Base-by-base conservation (phyloP, 768 basidiomycete species). In the Jaapia argillacea region DNA sequence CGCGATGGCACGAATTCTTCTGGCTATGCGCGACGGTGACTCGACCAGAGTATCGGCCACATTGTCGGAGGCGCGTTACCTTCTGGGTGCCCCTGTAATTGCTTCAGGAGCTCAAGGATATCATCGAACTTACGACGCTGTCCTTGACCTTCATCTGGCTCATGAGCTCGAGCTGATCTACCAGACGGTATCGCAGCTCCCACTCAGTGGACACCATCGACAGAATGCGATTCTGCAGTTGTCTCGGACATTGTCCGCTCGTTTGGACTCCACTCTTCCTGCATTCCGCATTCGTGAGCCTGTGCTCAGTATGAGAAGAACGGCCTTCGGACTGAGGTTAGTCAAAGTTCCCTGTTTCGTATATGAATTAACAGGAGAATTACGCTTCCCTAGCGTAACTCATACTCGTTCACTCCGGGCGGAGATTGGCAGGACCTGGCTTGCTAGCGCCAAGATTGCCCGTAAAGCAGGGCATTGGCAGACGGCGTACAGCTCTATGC, bases 401-500 rank as follows among this genome's bases (percentile, higher is more conserved):
- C 24, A 36, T 12, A 27, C 38, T 20, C 7, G 41, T 26, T 45
- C 40, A 4, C 60, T 76, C n/a, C 67, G 58, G 25, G 63, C 63
- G 12, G 81, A 85, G 51, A 80, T 93, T 27, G 85, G 90, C 3
- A 72, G 74, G 38, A 81, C 89, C 1, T 99, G 96, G 96, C 72
- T 98, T 10, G 70, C 77, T 22, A 97, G 85, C 47, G 85, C 93
- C n/a, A 97, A 93, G 58, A 91, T 92, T 44, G 96, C 96, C 25
- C 71, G 96, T 25, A 99, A 97, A 58, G 87, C 92, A 3, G 85
- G 89, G 0, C 92, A 98, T 58, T 82, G 79, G 70, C 94, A 97
- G 64, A 97, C 94, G 0, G 91, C 96, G 2, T 99, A 98, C 58
- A 96, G 88, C 54, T 92, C 96, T 4, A 78, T 86, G 49, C 71